Evolutionary conservation across 1,284 basidiomycete species (phyloP), one percentile per base, ranked within the genome.

Genomic region (Leccinum angustisporum): DNA sequence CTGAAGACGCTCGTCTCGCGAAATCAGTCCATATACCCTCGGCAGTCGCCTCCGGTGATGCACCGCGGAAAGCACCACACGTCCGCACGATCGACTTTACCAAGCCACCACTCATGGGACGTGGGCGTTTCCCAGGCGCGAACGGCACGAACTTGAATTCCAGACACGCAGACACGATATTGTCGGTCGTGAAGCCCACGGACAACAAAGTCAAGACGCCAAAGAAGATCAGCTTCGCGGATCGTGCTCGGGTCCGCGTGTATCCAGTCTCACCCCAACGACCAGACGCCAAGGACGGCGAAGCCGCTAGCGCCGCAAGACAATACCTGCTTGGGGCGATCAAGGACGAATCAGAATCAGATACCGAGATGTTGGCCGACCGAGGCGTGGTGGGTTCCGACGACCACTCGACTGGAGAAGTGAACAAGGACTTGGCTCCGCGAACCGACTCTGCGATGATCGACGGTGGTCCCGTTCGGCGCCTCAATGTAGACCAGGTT

Each of bases 51-150:
- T 30, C 50, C 5, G 21, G 18, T 1, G 46, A 52, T 18, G 38
- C 9, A 16, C 54, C 33, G n/a, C 27, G 59, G 13, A 58, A 62
- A 25, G 31, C 21, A n/a, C 38, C 36, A 11, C 43, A 64, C 5
- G 57, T 70, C 16, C 67, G 64, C 31, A 61, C 63, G 30, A 73
- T 76, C 60, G 74, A 72, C 57, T 74, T 76, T 58, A 74, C 73
- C 18, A 66, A 66, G 34, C 38, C 64, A 10, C 64, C 63, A 6
- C 59, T 60, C 5, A 59, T 31, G 27, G 59, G 61, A 57, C 63
- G 66, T n/a, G 50, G 54, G 46, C 65, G 65, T 25, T 63, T 70
- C 46, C 63, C 59, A 16, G 54, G 21, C 14, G 2, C 40, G 0
- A 34, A 59, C 0, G 6, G 3, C 38, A 30, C 46, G 46, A 48